Conservation (phyloP, 2,329 filamentous ascomycete species). For the Aspergillus neotritici region DNA sequence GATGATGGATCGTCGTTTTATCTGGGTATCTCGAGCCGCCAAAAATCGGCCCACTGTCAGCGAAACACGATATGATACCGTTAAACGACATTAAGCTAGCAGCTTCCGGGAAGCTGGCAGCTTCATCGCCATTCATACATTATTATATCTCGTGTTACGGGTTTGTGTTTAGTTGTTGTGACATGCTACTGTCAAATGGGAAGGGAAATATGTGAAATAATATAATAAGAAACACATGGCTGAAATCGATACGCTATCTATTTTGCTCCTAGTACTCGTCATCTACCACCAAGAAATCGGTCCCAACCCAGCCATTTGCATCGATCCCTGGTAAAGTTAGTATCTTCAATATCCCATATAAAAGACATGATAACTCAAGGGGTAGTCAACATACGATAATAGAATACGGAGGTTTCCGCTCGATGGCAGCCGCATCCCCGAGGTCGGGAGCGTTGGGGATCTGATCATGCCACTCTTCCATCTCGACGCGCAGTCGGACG, state of each 20-base stretch:
- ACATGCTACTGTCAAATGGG: too few species aligned
- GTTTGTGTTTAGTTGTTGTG: too few species aligned
- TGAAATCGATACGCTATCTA: not conserved
- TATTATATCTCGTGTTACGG: too few species aligned
- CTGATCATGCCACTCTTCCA: conserved; percentile 88
- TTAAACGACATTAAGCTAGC: too few species aligned
- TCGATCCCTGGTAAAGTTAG: conserved; percentile 36
- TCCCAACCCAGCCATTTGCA: conserved; percentile 43
- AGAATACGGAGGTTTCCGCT: conserved; percentile 54
- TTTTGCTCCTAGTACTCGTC: not conserved
- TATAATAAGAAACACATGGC: not conserved
- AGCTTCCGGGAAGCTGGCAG: too few species aligned
- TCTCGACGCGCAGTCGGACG: conserved; percentile 77
- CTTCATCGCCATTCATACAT: too few species aligned
- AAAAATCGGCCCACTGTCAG: too few species aligned
- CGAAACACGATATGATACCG: too few species aligned
- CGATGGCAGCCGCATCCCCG: conserved; percentile 52
- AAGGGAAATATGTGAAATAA: too few species aligned
- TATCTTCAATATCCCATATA: not conserved
- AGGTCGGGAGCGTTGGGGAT: conserved; percentile 64
- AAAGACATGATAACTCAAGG: not conserved
- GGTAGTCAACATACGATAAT: conserved; percentile 34
- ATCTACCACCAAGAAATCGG: conserved; percentile 43
- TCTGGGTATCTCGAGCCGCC: too few species aligned
- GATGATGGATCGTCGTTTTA: too few species aligned